A percentile compares a stretch with the other conserved stretches of the same genome.
These are phyloP conservation scores for Nicotiana undulata DNA, from an alignment of 257 asterid genomes.

Conservation along the genomic window DNA sequence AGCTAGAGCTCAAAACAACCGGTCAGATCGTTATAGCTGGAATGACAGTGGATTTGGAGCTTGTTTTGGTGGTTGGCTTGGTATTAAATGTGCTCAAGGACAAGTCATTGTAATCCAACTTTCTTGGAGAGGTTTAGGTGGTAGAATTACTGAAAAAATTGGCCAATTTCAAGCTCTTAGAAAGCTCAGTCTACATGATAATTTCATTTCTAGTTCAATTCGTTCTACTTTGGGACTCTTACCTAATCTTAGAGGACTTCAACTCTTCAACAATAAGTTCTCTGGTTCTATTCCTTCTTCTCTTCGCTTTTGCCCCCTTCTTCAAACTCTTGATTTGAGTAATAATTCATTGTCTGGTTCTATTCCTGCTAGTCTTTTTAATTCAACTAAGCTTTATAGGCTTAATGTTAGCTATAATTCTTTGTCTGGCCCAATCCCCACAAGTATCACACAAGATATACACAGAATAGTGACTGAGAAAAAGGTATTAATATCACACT, in stretches of 20 bases:
- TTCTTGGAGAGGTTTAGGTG: conserved; percentile 82
- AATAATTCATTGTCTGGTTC: conserved; percentile 62
- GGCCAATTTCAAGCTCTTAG: conserved; percentile 81
- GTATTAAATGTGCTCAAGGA: conserved; percentile 90
- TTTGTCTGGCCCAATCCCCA: too few species aligned
- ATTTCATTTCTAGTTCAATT: conserved; percentile 60
- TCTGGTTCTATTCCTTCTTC: conserved; percentile 80
- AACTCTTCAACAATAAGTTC: conserved; percentile 67
- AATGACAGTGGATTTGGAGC: conserved; percentile 79
- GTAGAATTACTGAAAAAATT: conserved; percentile 61
- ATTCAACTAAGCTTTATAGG: too few species aligned
- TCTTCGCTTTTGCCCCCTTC: conserved; percentile 55
- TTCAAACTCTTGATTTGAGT: conserved; percentile 75
- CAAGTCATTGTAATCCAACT: conserved; percentile 92
- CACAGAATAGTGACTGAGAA: background rate
- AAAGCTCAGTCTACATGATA: conserved; percentile 87
- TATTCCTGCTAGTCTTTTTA: conserved; percentile 23
- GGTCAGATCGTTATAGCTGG: too few species aligned
- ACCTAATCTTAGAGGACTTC: conserved; percentile 83
- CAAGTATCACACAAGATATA: too few species aligned
- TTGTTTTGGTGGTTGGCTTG: conserved; percentile 85
- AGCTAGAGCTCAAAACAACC: too few species aligned
- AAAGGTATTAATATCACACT: background rate
- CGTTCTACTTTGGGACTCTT: conserved; percentile 64
- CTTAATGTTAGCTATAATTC: too few species aligned